Percentiles rank a stretch among this genome's conserved stretches.
phyloP scores from a whole-genome alignment of 1,284 basidiomycete species.

The Laetiporus sulphureus region DNA sequence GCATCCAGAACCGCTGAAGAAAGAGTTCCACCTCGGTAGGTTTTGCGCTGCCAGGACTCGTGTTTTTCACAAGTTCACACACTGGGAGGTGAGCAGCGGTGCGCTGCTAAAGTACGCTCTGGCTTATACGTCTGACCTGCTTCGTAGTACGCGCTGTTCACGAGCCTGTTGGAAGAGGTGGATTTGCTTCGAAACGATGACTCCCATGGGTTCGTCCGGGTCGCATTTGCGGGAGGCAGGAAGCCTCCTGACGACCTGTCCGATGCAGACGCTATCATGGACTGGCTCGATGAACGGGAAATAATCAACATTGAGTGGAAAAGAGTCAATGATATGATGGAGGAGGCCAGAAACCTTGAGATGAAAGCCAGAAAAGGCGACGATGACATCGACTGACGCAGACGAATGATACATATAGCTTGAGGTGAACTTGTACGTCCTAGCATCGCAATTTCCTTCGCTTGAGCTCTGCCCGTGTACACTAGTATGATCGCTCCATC shows the following conservation, averaged over 20 bases:
- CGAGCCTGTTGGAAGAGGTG: conserved; percentile 47
- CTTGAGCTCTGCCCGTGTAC: no score
- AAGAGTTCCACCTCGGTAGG: conserved; percentile 54
- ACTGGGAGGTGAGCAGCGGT: conserved; percentile 72
- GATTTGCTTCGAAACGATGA: conserved; percentile 36
- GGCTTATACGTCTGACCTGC: neutral
- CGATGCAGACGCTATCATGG: conserved; percentile 71
- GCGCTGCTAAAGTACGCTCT: neutral
- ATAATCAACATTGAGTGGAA: conserved; percentile 65
- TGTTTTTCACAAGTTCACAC: conserved; percentile 70
- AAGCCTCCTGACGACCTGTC: conserved; percentile 55
- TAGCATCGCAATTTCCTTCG: no score
- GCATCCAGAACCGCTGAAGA: conserved; percentile 20
- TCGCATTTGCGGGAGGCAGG: conserved; percentile 46
- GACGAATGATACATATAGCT: no score
- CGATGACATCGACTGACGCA: conserved; percentile 18
- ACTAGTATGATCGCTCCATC: no score
- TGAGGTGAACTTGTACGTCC: neutral
- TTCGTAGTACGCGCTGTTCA: conserved; percentile 51
- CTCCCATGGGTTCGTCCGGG: conserved; percentile 41
- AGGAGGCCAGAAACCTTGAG: conserved; percentile 61
- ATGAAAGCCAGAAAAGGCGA: conserved; percentile 39
- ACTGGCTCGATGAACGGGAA: conserved; percentile 73
- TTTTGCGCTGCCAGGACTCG: conserved; percentile 68
- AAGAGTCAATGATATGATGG: conserved; percentile 64